Base-by-base conservation (phyloP, 2,329 filamentous ascomycete species). In the Botrytis paeoniae region DNA sequence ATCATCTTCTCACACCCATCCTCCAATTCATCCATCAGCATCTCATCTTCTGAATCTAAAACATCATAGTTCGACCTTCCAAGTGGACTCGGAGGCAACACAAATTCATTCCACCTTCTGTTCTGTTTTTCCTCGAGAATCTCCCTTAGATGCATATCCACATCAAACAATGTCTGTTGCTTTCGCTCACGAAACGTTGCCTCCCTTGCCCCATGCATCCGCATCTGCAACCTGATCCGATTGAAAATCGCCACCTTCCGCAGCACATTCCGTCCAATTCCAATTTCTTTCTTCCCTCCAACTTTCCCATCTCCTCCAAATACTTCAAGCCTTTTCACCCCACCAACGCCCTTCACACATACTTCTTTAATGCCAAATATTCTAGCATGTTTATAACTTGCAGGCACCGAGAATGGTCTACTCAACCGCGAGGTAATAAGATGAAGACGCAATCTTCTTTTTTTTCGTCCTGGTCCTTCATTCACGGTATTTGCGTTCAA, bases 351-450 rank as follows among this genome's bases (percentile, higher is more conserved):
- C 76, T 84, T 85, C 62, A 83, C 76, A 54, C 20, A 45, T 1
- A 57, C 39, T 18, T 80, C 89, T 39, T 89, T 86, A 90, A 88
- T 70, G 91, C 85, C 51, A 57, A 61, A 93, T 92, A 78, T 93
- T 90, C 51, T 29, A 18, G n/a, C 37, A 62, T 62, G 60, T 39
- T 62, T n/a, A 16, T 62, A 62, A 61, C 90, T 89, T 4, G 91
- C 89, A 0, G 91, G 91, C 41, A 88, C 84, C 0, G 91, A 92
- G 81, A 89, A 93, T 1, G 91, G 91, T 65, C 85, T 87, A 16
- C 91, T 93, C 0, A 93, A 87, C 12, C 90, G 86, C 32, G 90
- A 93, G 1, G 92, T 93, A 78, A 93, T 88, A 61, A 93, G 85
- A 32, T 86, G 82, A 3, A 88, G 83, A 1, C 89, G 86, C 6